Evolutionary conservation across 208 protist species (phyloP).

Genomic region (Porcisia deanei): DNA sequence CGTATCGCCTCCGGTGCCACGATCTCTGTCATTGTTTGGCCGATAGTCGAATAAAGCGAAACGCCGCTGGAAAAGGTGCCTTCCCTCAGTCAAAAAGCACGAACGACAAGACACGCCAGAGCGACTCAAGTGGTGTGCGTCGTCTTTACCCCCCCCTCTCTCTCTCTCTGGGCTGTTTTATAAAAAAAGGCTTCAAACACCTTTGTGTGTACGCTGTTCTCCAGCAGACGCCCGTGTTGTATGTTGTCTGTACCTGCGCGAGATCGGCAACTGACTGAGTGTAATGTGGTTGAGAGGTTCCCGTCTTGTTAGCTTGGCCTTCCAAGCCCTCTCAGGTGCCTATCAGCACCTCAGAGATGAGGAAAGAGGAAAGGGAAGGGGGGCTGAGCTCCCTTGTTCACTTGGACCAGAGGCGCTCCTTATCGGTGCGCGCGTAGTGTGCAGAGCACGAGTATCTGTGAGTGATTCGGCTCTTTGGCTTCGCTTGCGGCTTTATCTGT

Average conservation of each 20-base stretch:
- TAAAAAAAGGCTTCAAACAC: neutral
- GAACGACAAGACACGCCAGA: neutral
- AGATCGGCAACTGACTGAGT: neutral
- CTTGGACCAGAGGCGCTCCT: neutral
- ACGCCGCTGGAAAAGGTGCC: neutral
- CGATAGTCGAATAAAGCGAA: neutral
- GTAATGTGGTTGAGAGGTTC: no score
- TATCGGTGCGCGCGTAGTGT: neutral
- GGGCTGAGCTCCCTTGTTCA: neutral
- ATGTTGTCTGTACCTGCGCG: neutral
- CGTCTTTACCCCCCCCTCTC: neutral
- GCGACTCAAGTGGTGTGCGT: neutral
- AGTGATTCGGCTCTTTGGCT: neutral
- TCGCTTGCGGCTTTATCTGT: neutral
- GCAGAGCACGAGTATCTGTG: neutral
- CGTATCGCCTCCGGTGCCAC: constrained; percentile 29
- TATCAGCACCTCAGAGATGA: neutral
- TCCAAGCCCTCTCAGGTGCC: neutral
- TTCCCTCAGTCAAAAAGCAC: neutral
- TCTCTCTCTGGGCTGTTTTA: neutral
- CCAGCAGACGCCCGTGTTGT: neutral
- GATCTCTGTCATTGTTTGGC: constrained; percentile 36
- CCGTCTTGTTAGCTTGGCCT: no score
- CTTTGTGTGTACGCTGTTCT: neutral
- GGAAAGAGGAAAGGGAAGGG: neutral